Base-by-base conservation (phyloP, 345 rosid genomes). In the Syzygium aromaticum region DNA sequence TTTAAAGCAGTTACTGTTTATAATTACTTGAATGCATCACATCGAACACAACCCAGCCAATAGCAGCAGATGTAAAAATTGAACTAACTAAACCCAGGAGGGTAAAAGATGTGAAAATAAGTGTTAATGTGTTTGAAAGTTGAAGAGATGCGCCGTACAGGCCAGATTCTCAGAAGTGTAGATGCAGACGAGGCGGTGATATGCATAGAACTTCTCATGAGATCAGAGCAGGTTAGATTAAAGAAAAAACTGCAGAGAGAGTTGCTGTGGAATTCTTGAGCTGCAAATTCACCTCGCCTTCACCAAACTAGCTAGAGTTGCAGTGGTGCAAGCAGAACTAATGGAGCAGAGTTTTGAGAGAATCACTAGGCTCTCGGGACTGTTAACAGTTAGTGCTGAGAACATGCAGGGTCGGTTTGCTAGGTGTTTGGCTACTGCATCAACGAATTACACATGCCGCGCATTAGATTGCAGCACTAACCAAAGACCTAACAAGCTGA, bases 81-180 rank as follows among this genome's bases (percentile, higher is more conserved):
- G 33, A 63, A 15, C 77, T 28, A 28, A 63, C 46, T 43, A 43
- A 43, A 43, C 4, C 77, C 38, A 28, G 5, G 77, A 63, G 38
- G 7, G 1, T 3, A 14, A 28, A 63, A 63, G 77, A 63, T 14
- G 40, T 28, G 38, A 63, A 28, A 63, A 2, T 4, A 12, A 61
- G 11, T 63, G 38, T 63, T 28, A 38, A 7, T 3, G 77, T 15
- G 40, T 63, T 28, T 40, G 28, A 63, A 63, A 28, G 77, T 28
- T 28, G 15, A 63, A 28, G 21, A 15, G 77, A n/a, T n/a, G 73
- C 0, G 9, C 0, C 1, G 73, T 6, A 13, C 19, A 0, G 38
- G 19, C 38, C 5, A 61, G 38, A 63, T 63, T 63, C 6, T 63
- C 9, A 3, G 3, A 28, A 15, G 77, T 28, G 21, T 0, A 28